Percentiles rank a stretch among this genome's conserved stretches.
Conservation (phyloP, 345 rosid species). For the Lepidium aucheri region DNA sequence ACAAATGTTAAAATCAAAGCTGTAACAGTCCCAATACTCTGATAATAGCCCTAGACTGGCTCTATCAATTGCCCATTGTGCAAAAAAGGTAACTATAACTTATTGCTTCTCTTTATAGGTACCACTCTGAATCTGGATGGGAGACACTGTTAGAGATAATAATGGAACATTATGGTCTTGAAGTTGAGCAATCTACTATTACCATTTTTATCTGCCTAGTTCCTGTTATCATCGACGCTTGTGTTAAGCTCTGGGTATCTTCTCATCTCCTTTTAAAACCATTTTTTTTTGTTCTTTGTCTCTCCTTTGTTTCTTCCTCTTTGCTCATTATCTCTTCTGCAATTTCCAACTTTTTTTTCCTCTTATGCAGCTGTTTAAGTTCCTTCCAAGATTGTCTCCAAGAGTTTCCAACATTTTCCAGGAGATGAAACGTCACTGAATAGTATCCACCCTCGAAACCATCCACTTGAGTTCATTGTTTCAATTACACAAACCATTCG, state of each 20-base stretch:
- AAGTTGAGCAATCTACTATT: constrained; percentile 55
- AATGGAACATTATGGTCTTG: constrained; percentile 80
- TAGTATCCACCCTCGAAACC: constrained; percentile 22
- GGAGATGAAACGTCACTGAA: constrained; percentile 79
- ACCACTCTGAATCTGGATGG: constrained; percentile 97
- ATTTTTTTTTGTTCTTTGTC: neutral
- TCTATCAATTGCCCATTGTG: neutral
- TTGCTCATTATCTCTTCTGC: neutral
- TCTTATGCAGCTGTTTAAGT: constrained; percentile 60
- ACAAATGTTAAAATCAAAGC: neutral
- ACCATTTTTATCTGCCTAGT: constrained; percentile 61
- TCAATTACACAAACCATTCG: constrained; percentile 12
- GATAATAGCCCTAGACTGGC: neutral
- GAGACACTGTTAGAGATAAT: constrained; percentile 62
- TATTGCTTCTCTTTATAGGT: constrained; percentile 33
- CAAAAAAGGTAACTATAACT: neutral
- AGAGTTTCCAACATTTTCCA: constrained; percentile 63
- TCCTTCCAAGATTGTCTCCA: constrained; percentile 76
- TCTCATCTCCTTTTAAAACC: neutral
- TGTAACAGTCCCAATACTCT: neutral
- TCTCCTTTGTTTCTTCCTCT: neutral
- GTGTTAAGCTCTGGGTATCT: constrained; percentile 89
- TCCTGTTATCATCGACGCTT: constrained; percentile 74
- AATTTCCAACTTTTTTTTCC: neutral
- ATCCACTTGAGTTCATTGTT: neutral